Base-by-base conservation (phyloP, 306 rosid species). In the Glycine tomentella region DNA sequence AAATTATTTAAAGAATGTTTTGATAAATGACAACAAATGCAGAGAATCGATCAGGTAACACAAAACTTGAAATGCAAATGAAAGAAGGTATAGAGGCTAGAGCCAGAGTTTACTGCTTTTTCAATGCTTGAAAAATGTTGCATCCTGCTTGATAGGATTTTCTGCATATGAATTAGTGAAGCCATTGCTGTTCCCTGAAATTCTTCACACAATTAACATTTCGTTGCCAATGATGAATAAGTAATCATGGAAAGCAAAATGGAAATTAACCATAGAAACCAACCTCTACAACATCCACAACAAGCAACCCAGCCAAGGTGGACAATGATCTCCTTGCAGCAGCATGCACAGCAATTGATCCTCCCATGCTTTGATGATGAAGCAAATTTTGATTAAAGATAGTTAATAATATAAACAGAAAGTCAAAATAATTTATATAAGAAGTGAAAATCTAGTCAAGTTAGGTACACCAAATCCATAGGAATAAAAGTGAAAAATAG, bases 281-380 rank as follows among this genome's bases (percentile, higher is more conserved):
- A 74, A 95, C 99, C 99, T 95, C 99, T 79, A 93, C 99, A 85
- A 95, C 99, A 84, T 95, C 99, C 84, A 95, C 95, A 74, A 95
- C 92, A n/a, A 95, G 85, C 79, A 95, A 85, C 75, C 99, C 99
- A 84, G 97, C 97, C 86, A 93, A 84, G 86, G 87, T 91, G 79
- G 96, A 74, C 51, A 93, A 64, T 52, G 81, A 84, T 80, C 82
- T 93, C 81, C 82, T 88, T 20, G 94, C 96, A 71, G 98, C 96
- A 84, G 93, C 88, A 83, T 95, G 99, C 80, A 93, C 97, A 84
- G 97, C 99, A 44, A 95, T 88, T 25, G 99, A 91, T 68, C 99
- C 99, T 80, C 99, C 99, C 98, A 95, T 93, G 87, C 99, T 92
- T 84, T 69, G 74, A 80, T 50, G 55, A 52, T 62, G 78, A 76